These are phyloP conservation scores for Saccharomycopsis javanensis DNA, from an alignment of 805 yeast species.

Conservation along the genomic window DNA sequence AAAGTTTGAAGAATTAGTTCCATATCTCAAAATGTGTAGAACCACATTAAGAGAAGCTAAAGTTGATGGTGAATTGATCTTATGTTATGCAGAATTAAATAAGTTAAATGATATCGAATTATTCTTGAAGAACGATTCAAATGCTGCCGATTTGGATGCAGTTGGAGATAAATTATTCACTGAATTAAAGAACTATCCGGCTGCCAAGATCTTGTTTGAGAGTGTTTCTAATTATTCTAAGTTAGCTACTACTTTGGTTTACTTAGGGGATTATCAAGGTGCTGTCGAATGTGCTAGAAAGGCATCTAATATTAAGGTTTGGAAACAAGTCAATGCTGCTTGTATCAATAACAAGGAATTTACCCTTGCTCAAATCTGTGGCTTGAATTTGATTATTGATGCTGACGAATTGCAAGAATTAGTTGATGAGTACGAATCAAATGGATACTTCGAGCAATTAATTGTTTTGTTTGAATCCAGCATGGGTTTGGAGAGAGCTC, in stretches of 20 bases:
- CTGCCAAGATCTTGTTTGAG: slow-evolving; percentile 81
- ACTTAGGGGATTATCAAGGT: slow-evolving; percentile 82
- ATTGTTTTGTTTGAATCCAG: slow-evolving; percentile 93
- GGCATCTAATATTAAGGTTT: slow-evolving; percentile 85
- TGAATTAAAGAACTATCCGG: slow-evolving; percentile 73
- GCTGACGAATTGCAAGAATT: slow-evolving; percentile 94
- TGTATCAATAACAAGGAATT: slow-evolving; percentile 93
- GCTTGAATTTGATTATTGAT: slow-evolving; percentile 90
- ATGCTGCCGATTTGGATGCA: slow-evolving; percentile 84
- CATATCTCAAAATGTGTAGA: slow-evolving; percentile 86
- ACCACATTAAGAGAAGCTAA: slow-evolving; percentile 80
- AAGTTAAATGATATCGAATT: slow-evolving; percentile 73
- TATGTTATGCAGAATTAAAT: slow-evolving; percentile 74
- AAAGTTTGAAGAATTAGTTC: slow-evolving; percentile 85
- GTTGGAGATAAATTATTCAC: slow-evolving; percentile 83
- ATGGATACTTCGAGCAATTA: slow-evolving; percentile 87
- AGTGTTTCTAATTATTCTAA: slow-evolving; percentile 90
- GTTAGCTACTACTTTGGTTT: slow-evolving; percentile 92
- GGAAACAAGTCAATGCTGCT: slow-evolving; percentile 97
- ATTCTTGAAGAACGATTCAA: slow-evolving; percentile 65
- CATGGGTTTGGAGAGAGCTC: slow-evolving; percentile 93
- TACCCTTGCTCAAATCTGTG: slow-evolving; percentile 96
- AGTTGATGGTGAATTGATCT: slow-evolving; percentile 85
- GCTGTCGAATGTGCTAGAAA: slow-evolving; percentile 99
- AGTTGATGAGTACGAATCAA: slow-evolving; percentile 75